These are phyloP conservation scores for Zea luxurians DNA, from an alignment of 176 grass and related monocot species.

Conservation along the genomic window DNA sequence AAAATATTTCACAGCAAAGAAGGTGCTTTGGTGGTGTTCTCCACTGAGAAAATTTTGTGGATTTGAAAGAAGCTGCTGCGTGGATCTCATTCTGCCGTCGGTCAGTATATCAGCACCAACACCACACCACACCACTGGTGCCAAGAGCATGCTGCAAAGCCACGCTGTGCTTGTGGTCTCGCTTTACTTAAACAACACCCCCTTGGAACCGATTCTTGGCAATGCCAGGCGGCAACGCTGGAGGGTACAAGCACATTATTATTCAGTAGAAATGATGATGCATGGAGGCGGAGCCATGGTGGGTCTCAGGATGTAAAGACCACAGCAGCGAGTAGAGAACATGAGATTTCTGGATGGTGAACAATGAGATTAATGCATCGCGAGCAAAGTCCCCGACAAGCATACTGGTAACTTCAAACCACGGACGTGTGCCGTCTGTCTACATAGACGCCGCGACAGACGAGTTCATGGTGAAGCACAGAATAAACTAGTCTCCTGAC, in stretches of 20 bases:
- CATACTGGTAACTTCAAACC: conserved; percentile 33
- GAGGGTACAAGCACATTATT: neutral
- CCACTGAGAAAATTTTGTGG: neutral
- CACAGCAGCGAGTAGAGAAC: neutral
- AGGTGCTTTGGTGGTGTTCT: conserved; percentile 1
- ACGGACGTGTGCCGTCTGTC: neutral
- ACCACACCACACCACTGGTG: conserved; percentile 33
- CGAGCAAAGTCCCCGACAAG: conserved; percentile 32
- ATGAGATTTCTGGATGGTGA: neutral
- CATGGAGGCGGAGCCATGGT: neutral
- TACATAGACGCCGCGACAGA: conserved; percentile 35
- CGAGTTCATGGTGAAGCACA: conserved; percentile 39
- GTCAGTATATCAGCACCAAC: neutral
- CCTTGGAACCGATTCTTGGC: conserved; percentile 42
- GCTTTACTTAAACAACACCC: conserved; percentile 36
- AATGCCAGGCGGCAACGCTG: conserved; percentile 10
- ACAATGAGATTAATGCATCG: conserved; percentile 23
- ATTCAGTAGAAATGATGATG: neutral
- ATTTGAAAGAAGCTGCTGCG: conserved; percentile 31
- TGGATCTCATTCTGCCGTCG: conserved; percentile 35
- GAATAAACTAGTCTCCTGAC: conserved; percentile 19
- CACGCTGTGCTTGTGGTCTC: conserved; percentile 39
- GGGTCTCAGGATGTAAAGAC: neutral
- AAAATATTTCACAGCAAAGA: neutral
- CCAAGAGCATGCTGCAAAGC: conserved; percentile 51